phyloP scores from a whole-genome alignment of 139 green algal genomes.

The Closterium sp. region DNA sequence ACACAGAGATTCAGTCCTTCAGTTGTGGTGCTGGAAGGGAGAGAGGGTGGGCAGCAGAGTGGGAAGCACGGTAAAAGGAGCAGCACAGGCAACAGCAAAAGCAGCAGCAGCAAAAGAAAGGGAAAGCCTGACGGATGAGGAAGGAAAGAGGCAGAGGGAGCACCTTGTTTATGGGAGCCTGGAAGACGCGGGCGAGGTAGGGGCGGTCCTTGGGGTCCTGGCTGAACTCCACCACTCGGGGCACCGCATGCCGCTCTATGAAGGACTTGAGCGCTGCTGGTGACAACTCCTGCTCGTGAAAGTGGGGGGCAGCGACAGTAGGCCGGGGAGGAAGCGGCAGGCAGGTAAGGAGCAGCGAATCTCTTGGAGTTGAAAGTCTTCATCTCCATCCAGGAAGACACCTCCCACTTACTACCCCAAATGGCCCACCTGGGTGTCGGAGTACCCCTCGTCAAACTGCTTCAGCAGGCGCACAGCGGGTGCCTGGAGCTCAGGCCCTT shows the following conservation, averaged over 20 bases:
- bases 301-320: too few relatives aligned
- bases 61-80: too few relatives aligned
- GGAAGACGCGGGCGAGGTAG: constrained; percentile 41
- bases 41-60: not conserved
- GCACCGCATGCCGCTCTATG: constrained; percentile 41
- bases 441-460: constrained; percentile 44
- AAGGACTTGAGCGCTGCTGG: constrained; percentile 26
- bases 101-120: not conserved
- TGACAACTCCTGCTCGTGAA: not conserved
- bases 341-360: too few relatives aligned
- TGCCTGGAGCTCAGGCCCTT: not conserved
- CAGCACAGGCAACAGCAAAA: not conserved
- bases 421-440: constrained; percentile 18
- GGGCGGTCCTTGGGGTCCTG: constrained; percentile 8
- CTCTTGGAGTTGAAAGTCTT: too few relatives aligned
- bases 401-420: too few relatives aligned
- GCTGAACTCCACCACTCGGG: constrained; percentile 31
- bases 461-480: constrained; percentile 41
- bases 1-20: too few relatives aligned
- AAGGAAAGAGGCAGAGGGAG: not conserved
- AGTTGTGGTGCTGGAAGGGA: not conserved
- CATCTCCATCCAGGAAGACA: too few relatives aligned
- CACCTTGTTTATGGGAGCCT: constrained; percentile 15
- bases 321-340: too few relatives aligned
- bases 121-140: not conserved